phyloP scores from a whole-genome alignment of 768 basidiomycete genomes.

The Termitomyces sp. region DNA sequence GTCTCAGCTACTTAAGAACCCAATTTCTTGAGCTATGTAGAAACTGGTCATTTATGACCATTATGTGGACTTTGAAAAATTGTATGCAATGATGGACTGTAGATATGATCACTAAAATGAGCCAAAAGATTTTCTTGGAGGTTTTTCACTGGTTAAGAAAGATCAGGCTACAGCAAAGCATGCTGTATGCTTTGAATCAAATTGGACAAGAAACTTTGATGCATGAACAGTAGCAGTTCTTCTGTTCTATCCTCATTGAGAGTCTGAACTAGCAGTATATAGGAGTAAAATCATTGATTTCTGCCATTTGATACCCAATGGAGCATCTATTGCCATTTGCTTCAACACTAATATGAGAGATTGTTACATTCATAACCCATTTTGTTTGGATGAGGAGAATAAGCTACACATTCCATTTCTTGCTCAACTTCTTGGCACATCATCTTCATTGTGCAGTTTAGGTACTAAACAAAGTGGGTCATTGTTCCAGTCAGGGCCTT shows the following conservation, averaged over 20 bases:
- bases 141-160: not conserved
- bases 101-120: not conserved
- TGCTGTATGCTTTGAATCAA: not conserved
- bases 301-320: not conserved
- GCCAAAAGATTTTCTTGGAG: not conserved
- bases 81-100: too few relatives aligned
- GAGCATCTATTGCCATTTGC: not conserved
- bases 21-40: not conserved
- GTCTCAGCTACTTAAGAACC: not conserved
- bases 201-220: not conserved
- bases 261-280: not conserved
- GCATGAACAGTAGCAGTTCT: not conserved
- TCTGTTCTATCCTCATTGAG: not conserved
- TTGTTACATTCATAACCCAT: not conserved
- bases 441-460: not conserved
- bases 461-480: not conserved
- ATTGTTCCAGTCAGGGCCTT: rapidly evolving
- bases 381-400: not conserved
- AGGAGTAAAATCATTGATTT: not conserved
- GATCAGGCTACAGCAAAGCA: not conserved
- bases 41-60: too few relatives aligned
- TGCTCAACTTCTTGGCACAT: too few relatives aligned
- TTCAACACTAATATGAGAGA: not conserved
- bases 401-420: too few relatives aligned
- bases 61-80: too few relatives aligned